phyloP scores from a whole-genome alignment of 2,329 filamentous ascomycete species.

The Botrytis hyacinthi region DNA sequence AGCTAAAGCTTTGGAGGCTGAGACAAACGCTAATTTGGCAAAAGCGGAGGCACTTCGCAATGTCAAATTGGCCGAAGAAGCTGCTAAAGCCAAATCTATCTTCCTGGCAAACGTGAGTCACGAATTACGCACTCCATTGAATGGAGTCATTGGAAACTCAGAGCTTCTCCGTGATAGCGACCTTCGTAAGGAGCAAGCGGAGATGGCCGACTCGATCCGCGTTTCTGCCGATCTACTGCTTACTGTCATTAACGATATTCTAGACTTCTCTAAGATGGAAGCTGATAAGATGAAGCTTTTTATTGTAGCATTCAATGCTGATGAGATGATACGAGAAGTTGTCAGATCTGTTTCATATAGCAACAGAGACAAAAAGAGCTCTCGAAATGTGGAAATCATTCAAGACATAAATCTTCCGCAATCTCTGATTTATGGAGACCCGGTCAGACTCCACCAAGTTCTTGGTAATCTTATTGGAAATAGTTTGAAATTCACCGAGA shows the following conservation, averaged over 20 bases:
- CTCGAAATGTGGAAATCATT: conserved; percentile 61
- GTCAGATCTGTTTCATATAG: conserved; percentile 65
- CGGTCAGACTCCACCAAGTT: conserved; percentile 65
- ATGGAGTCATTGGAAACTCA: conserved; percentile 85
- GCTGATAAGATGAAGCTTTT: conserved; percentile 83
- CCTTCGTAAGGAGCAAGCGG: conserved; percentile 72
- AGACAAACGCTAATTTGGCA: conserved; percentile 73
- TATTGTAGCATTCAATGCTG: conserved; percentile 65
- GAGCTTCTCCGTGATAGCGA: conserved; percentile 77
- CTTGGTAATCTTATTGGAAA: conserved; percentile 86
- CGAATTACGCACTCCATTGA: conserved; percentile 77
- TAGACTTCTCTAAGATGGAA: conserved; percentile 94
- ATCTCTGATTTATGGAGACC: conserved; percentile 68
- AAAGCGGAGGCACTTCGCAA: conserved; percentile 75
- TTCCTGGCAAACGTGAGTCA: conserved; percentile 80
- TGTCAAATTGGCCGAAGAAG: conserved; percentile 79
- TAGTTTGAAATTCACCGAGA: conserved; percentile 89
- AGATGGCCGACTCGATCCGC: conserved; percentile 84
- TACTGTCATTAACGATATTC: conserved; percentile 92
- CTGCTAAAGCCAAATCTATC: conserved; percentile 78
- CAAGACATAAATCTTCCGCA: conserved; percentile 68
- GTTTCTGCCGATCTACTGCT: conserved; percentile 82
- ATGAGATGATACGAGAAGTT: conserved; percentile 64
- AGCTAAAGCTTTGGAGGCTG: conserved; percentile 67
- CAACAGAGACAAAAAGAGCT: conserved; percentile 60